Base-by-base conservation (phyloP, 139 green algal genomes). In the Coccomyxa sp. region DNA sequence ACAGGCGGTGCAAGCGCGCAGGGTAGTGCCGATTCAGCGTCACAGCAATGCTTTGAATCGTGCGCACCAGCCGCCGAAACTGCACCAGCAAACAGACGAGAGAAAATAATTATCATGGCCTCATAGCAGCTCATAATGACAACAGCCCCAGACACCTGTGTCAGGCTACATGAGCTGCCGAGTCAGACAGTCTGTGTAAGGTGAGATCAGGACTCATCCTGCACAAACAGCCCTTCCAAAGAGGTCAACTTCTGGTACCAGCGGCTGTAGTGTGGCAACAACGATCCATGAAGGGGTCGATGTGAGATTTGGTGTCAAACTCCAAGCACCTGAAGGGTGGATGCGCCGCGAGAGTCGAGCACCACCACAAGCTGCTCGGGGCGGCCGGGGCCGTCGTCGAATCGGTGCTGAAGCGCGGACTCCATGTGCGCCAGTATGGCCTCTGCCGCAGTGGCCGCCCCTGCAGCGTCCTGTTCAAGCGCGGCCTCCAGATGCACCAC, bases 1-100 rank as follows among this genome's bases (percentile, higher is more conserved):
- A 85, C 30, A 91, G 78, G 28, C 78, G 83, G 68, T 91, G 77
- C 59, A 91, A 79, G 57, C 88, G 86, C 28, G 75, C 76, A 13
- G 82, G 82, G 59, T 79, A 85, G 58, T 85, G 82, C 82, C 80
- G 28, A n/a, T 77, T 77, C 71, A 77, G 71, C 9, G 71, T 77
- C 71, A 77, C 23, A 18, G 71, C 71, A 45, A 77, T 77, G 71
- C 27, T 77, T 12, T 77, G 71, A 38, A 77, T 77, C 23, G n/a
- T 16, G 71, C 23, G 21, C 23, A 77, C 71, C 71, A 77, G 27
- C 12, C n/a, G 28, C 3, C 27, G 27, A 31, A 77, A 31, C 71
- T 77, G 71, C 63, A 71, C 38, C 38, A 51, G 38, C 38, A 51
- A 51, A 51, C 38, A 51, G 38, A 51, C 38, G 7, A 51, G 38